Base-by-base conservation (phyloP, 768 basidiomycete species). In the Termitomyces sp. region DNA sequence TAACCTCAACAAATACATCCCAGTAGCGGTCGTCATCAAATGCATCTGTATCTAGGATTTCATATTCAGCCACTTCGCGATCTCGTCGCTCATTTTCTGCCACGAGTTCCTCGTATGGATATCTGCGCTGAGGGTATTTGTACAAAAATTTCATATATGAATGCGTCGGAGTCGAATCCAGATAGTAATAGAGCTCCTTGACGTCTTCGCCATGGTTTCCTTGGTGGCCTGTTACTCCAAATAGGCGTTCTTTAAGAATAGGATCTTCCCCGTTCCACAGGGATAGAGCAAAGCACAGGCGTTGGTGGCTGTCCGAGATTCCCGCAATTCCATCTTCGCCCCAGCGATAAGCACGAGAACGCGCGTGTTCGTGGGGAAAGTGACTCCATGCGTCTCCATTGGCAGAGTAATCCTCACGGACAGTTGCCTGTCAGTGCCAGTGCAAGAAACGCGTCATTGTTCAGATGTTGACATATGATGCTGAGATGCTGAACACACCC, bases 61-160 rank as follows among this genome's bases (percentile, higher is more conserved):
- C 97, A 65, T 83, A 98, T 70, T 99, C 97, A 53, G 82, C 73
- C 13, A 94, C 94, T 55, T 97, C 86, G 43, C 97, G 82, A 62
- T 82, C 83, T 44, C 97, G 80, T 61, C 87, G 82, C 64, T 83
- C 75, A 66, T 88, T 95, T 74, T 99, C 94, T 43, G 77, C 72
- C 12, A 97, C 89, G 51, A 99, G 84, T 57, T 96, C 84, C 65
- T 98, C 95, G 70, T 99, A 99, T 1, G 97, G 97, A 70, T 82
- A 99, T 32, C 80, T 76, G 63, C 85, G 78, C 69, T 99, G 97
- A 12, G 97, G 95, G 63, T 99, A 99, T 70, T 99, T 99, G 83
- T 99, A 99, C 53, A 98, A 75, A 72, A 92, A 98, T 70, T 99
- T 99, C 97, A 99, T 98, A 80, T 98, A 99, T 6, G 95, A 97